phyloP scores from a whole-genome alignment of 2,329 filamentous ascomycete species.

The Epichloe typhina region DNA sequence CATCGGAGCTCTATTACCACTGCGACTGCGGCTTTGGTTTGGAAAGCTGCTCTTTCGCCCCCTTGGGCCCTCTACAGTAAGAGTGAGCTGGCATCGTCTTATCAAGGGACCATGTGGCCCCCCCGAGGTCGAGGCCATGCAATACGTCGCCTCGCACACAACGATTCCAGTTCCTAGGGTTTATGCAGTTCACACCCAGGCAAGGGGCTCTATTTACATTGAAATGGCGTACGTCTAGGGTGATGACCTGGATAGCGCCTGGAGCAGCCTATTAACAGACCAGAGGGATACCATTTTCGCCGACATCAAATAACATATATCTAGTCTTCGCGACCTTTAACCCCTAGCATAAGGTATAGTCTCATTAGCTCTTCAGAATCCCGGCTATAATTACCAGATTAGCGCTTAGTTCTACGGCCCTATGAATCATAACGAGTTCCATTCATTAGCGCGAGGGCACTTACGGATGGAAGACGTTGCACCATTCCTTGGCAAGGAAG shows the following conservation, averaged over 20 bases:
- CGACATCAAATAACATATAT: slow-evolving; percentile 13
- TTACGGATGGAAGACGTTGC: slow-evolving; percentile 12
- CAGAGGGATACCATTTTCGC: slow-evolving; percentile 10
- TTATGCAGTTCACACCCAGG: slow-evolving; percentile 11
- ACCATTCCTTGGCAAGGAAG: slow-evolving; percentile 11
- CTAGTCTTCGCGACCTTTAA: slow-evolving; percentile 12
- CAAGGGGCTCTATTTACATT: slow-evolving; percentile 10
- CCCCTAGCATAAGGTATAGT: slow-evolving; percentile 12
- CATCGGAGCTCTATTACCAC: slow-evolving; percentile 13
- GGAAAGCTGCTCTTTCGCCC: slow-evolving; percentile 12
- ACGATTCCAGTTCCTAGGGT: slow-evolving; percentile 16
- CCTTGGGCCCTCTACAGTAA: slow-evolving; percentile 5
- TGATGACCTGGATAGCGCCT: slow-evolving; percentile 9
- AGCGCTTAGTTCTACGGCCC: slow-evolving; percentile 15
- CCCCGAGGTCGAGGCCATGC: slow-evolving; percentile 17
- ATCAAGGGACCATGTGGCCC: slow-evolving; percentile 18
- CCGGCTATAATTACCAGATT: slow-evolving; percentile 13
- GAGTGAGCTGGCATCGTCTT: slow-evolving; percentile 17
- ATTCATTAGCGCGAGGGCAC: slow-evolving; percentile 11
- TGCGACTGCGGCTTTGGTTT: slow-evolving; percentile 15
- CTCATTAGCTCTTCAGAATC: slow-evolving; percentile 14
- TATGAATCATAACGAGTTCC: slow-evolving; percentile 13
- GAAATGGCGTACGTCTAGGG: slow-evolving; percentile 16
- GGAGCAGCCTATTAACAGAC: slow-evolving; percentile 10
- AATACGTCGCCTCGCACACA: slow-evolving; percentile 16